A percentile compares a stretch with the other conserved stretches of the same genome.
Evolutionary conservation across 441 rosid genomes (phyloP).

Genomic region (Gossypium davidsonii): DNA sequence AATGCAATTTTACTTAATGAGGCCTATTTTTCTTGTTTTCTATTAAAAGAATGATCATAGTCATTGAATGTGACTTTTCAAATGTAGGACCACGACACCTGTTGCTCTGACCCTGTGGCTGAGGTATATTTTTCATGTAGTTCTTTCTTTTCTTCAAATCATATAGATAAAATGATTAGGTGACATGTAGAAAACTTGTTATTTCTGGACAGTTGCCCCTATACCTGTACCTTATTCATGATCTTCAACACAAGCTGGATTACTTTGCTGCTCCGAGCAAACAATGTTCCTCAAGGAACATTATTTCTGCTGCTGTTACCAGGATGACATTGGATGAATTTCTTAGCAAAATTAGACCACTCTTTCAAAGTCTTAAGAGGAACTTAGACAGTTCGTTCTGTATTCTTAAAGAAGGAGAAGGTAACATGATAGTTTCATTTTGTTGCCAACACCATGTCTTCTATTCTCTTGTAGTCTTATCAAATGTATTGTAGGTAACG

Average conservation of each 20-base stretch:
- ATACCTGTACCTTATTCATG: conserved; percentile 59
- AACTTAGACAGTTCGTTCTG: conserved; percentile 48
- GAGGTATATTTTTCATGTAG: conserved; percentile 46
- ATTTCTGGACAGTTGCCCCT: conserved; percentile 52
- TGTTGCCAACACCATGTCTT: neutral
- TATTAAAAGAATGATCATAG: neutral
- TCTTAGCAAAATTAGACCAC: conserved; percentile 35
- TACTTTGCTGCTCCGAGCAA: conserved; percentile 39
- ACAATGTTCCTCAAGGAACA: conserved; percentile 37
- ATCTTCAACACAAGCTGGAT: conserved; percentile 68
- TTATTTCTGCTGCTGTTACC: conserved; percentile 30
- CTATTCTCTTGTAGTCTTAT: conserved; percentile 18
- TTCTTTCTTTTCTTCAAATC: neutral
- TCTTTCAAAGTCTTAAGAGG: conserved; percentile 48
- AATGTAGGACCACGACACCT: conserved; percentile 44
- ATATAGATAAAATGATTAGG: neutral
- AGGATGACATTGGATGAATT: conserved; percentile 41
- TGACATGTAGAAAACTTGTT: conserved; percentile 8
- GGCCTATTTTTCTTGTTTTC: conserved; percentile 1
- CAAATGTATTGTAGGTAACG: conserved; percentile 39
- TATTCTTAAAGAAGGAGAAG: conserved; percentile 63
- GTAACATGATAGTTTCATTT: conserved; percentile 24
- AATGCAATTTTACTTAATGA: conserved; percentile 4
- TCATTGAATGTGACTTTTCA: conserved; percentile 19
- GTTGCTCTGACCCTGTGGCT: conserved; percentile 61